Percentiles rank a stretch among this genome's conserved stretches.
Conservation (phyloP, 352 stramenopile genomes). For the Phytophthora vignae region DNA sequence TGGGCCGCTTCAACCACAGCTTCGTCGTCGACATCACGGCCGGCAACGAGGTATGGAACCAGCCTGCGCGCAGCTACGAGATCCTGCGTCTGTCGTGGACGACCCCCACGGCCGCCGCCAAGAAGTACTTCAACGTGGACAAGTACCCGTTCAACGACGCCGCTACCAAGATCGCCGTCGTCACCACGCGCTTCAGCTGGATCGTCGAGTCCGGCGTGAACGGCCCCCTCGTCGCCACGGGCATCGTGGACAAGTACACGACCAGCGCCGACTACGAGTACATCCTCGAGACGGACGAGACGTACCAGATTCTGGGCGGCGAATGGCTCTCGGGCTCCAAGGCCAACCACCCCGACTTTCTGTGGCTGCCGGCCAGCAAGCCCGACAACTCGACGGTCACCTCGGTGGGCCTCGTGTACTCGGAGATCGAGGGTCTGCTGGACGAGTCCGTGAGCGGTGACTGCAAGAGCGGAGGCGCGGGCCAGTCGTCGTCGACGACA, state of each 20-base stretch:
- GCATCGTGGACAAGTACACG: constrained; percentile 56
- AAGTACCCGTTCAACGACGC: constrained; percentile 75
- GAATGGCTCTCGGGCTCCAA: constrained; percentile 71
- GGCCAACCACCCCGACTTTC: constrained; percentile 69
- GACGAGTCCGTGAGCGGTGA: constrained; percentile 38
- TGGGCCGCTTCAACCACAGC: constrained; percentile 52
- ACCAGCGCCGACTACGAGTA: constrained; percentile 74
- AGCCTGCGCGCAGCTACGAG: constrained; percentile 57
- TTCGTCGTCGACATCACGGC: constrained; percentile 69
- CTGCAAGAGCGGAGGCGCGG: constrained; percentile 28
- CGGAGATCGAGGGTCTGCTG: constrained; percentile 57
- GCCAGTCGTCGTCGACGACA: constrained; percentile 5
- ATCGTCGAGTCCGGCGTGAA: constrained; percentile 64
- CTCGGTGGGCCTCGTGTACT: constrained; percentile 55
- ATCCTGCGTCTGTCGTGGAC: constrained; percentile 55
- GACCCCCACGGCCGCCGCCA: constrained; percentile 43
- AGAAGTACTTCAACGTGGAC: constrained; percentile 53
- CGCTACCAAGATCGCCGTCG: constrained; percentile 57
- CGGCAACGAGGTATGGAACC: constrained; percentile 72
- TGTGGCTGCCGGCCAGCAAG: constrained; percentile 67
- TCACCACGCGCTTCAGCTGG: constrained; percentile 70
- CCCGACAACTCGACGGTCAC: constrained; percentile 49
- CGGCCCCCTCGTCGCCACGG: constrained; percentile 57
- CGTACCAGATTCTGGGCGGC: constrained; percentile 70
- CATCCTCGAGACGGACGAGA: constrained; percentile 70